These are phyloP conservation scores for Rhizophora mangle DNA, from an alignment of 345 rosid genomes.

Conservation along the genomic window DNA sequence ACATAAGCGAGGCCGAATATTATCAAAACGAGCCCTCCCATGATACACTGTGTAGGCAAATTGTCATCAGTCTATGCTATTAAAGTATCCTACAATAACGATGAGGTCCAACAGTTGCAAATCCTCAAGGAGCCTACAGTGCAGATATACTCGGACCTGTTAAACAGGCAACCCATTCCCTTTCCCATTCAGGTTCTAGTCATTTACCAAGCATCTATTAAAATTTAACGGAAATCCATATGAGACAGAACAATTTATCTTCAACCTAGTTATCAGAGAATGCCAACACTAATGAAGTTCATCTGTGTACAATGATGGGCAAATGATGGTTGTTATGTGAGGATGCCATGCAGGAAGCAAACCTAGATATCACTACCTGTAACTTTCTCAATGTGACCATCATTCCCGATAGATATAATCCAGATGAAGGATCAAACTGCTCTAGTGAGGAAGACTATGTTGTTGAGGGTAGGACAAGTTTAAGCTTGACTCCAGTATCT, in stretches of 20 bases:
- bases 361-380: constrained; percentile 42
- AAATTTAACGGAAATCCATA: constrained; percentile 22
- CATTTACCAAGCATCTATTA: constrained; percentile 5
- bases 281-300: constrained; percentile 23
- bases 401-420: constrained; percentile 37
- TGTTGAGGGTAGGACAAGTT: constrained; percentile 47
- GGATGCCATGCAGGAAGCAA: constrained; percentile 2
- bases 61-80: background rate
- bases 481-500: constrained; percentile 79
- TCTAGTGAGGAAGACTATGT: constrained; percentile 37
- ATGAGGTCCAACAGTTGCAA: background rate
- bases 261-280: constrained; percentile 28
- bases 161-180: background rate
- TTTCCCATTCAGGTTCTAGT: constrained; percentile 7
- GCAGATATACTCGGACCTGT: background rate
- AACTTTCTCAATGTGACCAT: constrained; percentile 47
- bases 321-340: constrained; percentile 1
- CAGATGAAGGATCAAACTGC: constrained; percentile 52
- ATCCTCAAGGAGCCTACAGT: background rate
- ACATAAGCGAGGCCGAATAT: no score
- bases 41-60: no score
- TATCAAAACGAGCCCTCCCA: no score
- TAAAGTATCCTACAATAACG: background rate
- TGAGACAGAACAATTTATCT: constrained; percentile 8
- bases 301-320: constrained; percentile 23